These are phyloP conservation scores for Phytophthora agathidicida DNA, from an alignment of 352 stramenopile species.

Conservation along the genomic window DNA sequence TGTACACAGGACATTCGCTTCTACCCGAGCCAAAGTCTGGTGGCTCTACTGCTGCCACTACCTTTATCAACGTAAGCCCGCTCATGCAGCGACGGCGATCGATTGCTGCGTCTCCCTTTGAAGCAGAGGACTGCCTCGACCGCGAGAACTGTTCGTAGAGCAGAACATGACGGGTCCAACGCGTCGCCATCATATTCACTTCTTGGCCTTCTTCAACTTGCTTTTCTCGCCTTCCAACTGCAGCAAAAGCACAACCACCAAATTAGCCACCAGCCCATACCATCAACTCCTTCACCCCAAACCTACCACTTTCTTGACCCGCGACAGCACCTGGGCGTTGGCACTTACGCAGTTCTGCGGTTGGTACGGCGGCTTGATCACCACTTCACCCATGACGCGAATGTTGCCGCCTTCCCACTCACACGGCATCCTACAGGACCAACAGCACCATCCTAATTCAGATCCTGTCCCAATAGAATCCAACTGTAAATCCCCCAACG, in stretches of 20 bases:
- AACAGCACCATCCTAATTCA: constrained; percentile 6
- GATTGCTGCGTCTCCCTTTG: constrained; percentile 25
- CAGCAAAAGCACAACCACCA: constrained; percentile 2
- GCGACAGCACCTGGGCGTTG: constrained; percentile 75
- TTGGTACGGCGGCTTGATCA: constrained; percentile 87
- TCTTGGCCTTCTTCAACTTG: constrained; percentile 72
- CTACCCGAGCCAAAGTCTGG: constrained; percentile 10
- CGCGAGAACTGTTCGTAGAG: constrained; percentile 14
- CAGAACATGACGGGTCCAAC: constrained; percentile 15
- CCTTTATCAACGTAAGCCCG: constrained; percentile 1
- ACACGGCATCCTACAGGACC: constrained; percentile 75
- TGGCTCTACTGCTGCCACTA: constrained; percentile 10
- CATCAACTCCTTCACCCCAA: not conserved
- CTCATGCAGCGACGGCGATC: constrained; percentile 18
- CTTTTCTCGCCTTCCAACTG: constrained; percentile 78
- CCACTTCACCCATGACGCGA: constrained; percentile 83
- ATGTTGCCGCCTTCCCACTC: constrained; percentile 86
- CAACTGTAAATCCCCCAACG: constrained; percentile 4
- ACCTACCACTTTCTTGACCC: constrained; percentile 88
- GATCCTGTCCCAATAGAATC: not conserved
- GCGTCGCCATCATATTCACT: constrained; percentile 26
- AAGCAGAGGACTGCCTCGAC: constrained; percentile 33
- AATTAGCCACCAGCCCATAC: not conserved
- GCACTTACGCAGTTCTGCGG: constrained; percentile 77
- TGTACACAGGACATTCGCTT: constrained; percentile 25